Percentiles rank a stretch among this genome's conserved stretches.
phyloP scores from a whole-genome alignment of 441 rosid species.

The Gossypium schwendimanii region DNA sequence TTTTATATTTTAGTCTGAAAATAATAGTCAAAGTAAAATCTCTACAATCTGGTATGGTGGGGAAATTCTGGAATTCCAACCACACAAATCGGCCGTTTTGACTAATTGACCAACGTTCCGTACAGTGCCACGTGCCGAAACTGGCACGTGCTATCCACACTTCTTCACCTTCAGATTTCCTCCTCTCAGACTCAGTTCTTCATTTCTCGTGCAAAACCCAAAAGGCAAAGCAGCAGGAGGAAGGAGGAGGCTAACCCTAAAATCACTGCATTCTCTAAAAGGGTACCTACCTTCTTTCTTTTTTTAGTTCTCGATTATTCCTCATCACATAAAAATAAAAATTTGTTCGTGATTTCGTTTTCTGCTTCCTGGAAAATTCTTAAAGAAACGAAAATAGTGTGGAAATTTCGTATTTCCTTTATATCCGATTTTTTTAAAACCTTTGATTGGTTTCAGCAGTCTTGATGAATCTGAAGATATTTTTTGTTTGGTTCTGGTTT shows the following conservation, averaged over 20 bases:
- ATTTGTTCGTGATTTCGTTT: not conserved
- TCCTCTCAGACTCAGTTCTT: not conserved
- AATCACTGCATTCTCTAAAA: not conserved
- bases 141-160: slow-evolving; percentile 7
- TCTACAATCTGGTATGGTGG: not conserved
- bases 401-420: not conserved
- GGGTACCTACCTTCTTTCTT: not conserved
- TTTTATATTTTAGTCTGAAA: too few relatives aligned
- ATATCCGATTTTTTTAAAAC: not conserved
- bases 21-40: too few relatives aligned
- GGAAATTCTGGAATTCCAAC: not conserved
- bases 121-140: not conserved
- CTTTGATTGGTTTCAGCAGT: not conserved
- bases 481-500: not conserved
- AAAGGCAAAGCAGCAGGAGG: not conserved
- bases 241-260: not conserved
- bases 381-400: not conserved
- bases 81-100: not conserved
- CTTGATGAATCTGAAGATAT: not conserved
- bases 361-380: not conserved
- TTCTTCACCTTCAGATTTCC: not conserved
- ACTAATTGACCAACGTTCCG: not conserved
- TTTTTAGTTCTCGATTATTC: not conserved
- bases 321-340: not conserved
- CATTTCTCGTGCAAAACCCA: not conserved